phyloP scores from a whole-genome alignment of 1,139 yeast species.

The Saccharomycopsis crataegensis region DNA sequence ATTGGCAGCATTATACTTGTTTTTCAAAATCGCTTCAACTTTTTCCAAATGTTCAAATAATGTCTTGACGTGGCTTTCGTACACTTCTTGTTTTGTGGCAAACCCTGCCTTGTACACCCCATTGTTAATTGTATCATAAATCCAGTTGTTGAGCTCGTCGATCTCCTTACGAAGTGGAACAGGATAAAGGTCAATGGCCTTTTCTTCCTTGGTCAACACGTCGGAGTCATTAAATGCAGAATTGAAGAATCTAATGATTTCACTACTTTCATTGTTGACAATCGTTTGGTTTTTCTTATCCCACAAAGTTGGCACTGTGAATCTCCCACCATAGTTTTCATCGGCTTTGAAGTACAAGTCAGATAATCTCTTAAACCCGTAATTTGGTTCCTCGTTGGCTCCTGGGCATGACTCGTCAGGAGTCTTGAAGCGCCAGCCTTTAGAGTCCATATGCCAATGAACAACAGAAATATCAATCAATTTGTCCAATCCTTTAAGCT shows the following conservation, averaged over 20 bases:
- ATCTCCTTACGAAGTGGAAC: slow-evolving; percentile 43
- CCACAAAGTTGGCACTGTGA: slow-evolving; percentile 91
- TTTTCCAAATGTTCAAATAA: slow-evolving; percentile 69
- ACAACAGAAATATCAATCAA: slow-evolving; percentile 59
- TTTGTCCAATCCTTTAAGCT: slow-evolving; percentile 68
- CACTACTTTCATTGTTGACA: slow-evolving; percentile 86
- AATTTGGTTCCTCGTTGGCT: slow-evolving; percentile 54
- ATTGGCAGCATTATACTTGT: slow-evolving; percentile 22
- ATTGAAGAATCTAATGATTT: slow-evolving; percentile 78
- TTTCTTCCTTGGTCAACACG: slow-evolving; percentile 40
- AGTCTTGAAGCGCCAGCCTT: slow-evolving; percentile 79
- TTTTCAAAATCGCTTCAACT: slow-evolving; percentile 56
- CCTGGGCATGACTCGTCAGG: slow-evolving; percentile 39
- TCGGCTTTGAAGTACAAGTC: slow-evolving; percentile 71
- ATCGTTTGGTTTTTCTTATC: slow-evolving; percentile 75
- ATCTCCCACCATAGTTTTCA: slow-evolving; percentile 70
- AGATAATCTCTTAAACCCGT: slow-evolving; percentile 54
- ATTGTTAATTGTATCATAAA: slow-evolving; percentile 78
- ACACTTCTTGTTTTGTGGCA: slow-evolving; percentile 77
- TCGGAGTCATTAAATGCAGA: slow-evolving; percentile 53
- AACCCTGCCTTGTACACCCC: slow-evolving; percentile 95
- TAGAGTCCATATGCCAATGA: slow-evolving; percentile 77
- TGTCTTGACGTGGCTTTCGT: slow-evolving; percentile 60
- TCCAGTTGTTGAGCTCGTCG: slow-evolving; percentile 78
- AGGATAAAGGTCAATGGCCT: slow-evolving; percentile 60